phyloP scores from a whole-genome alignment of 129 eudicot species.

The Helichrysum umbraculigerum region DNA sequence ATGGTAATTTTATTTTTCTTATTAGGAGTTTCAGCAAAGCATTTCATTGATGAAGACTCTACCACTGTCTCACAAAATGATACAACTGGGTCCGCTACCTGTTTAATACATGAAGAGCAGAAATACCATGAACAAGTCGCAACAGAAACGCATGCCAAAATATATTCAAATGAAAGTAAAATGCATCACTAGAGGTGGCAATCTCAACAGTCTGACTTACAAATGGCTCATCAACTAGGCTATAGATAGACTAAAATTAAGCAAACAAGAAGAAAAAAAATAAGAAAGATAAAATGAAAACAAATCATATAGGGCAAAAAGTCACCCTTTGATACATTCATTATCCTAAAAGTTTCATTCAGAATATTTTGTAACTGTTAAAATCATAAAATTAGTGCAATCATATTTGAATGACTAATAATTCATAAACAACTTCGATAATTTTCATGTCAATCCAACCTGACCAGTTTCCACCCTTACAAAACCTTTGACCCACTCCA shows the following conservation, averaged over 20 bases:
- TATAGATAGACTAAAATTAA: neutral
- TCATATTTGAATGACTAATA: neutral
- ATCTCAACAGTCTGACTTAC: neutral
- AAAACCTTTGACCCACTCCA: neutral
- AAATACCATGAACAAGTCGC: neutral
- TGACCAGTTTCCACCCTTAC: neutral
- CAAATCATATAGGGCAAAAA: neutral
- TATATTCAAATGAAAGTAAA: neutral
- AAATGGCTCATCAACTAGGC: neutral
- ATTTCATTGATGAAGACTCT: conserved; percentile 97
- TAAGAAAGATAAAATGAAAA: neutral
- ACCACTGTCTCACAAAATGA: conserved; percentile 99
- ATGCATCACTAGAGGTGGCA: neutral
- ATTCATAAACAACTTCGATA: neutral
- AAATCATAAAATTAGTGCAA: neutral
- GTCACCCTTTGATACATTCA: neutral
- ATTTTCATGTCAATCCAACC: neutral
- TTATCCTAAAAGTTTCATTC: neutral
- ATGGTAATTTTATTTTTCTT: conserved; percentile 96
- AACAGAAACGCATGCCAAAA: neutral
- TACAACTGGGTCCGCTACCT: conserved; percentile 99
- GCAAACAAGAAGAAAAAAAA: neutral
- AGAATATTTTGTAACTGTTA: neutral
- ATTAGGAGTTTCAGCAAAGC: conserved; percentile 99
- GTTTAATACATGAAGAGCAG: conserved; percentile 17